Evolutionary conservation across 768 basidiomycete genomes (phyloP).

Genomic region (Pleurotus djamor): DNA sequence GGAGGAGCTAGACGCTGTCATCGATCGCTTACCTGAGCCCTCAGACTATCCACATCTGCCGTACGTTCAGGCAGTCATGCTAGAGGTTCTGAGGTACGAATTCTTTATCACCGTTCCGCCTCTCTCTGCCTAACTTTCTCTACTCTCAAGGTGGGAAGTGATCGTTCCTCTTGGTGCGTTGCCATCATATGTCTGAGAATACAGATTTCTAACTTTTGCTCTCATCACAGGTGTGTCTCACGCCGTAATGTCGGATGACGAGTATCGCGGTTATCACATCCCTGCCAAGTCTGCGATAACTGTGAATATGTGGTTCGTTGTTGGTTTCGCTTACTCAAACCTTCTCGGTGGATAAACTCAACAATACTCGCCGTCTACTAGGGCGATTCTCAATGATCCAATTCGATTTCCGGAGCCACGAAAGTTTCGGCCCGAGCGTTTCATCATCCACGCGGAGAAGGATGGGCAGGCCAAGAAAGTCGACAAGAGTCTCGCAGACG

Average conservation of each 20-base stretch:
- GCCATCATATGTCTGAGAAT: no score
- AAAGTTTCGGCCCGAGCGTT: slow-evolving; percentile 43
- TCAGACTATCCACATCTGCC: neutral
- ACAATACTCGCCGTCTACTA: slow-evolving; percentile 16
- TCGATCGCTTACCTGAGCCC: neutral
- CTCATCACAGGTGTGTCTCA: slow-evolving; percentile 26
- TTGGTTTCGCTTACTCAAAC: neutral
- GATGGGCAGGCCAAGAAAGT: neutral
- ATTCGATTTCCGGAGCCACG: slow-evolving; percentile 28
- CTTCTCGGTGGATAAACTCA: neutral
- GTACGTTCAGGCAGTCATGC: neutral
- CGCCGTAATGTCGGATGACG: slow-evolving; percentile 33
- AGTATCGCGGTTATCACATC: slow-evolving; percentile 41
- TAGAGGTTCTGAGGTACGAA: neutral
- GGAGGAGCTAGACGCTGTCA: neutral
- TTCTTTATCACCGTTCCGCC: no score
- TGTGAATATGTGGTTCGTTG: slow-evolving; percentile 27
- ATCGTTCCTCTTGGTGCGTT: no score
- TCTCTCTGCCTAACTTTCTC: no score
- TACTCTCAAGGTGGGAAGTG: no score
- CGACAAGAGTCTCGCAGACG: neutral
- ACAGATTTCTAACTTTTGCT: no score
- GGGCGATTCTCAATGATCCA: slow-evolving; percentile 32
- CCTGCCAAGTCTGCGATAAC: slow-evolving; percentile 37
- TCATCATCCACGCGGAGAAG: slow-evolving; percentile 36